Percentiles rank a stretch among this genome's conserved stretches.
phyloP scores from a whole-genome alignment of 2,329 filamentous ascomycete genomes.

The Annulohypoxylon truncatum region DNA sequence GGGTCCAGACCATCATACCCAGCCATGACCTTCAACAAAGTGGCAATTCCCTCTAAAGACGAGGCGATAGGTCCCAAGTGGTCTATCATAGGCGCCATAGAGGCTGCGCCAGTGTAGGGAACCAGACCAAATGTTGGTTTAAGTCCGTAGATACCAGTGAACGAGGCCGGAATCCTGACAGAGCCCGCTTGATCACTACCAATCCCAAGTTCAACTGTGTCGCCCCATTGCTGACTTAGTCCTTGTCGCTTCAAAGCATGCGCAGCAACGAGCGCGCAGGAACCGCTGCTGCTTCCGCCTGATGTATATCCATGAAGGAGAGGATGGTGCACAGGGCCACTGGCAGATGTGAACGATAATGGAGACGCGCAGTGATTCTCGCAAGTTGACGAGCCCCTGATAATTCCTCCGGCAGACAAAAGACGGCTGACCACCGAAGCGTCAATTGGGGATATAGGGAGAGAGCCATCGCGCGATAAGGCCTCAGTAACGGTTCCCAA shows the following conservation, averaged over 20 bases:
- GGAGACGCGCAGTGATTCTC: slow-evolving; percentile 40
- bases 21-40: slow-evolving; percentile 54
- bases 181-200: slow-evolving; percentile 51
- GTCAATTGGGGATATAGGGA: slow-evolving; percentile 34
- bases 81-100: slow-evolving; percentile 57
- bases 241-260: slow-evolving; percentile 6
- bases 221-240: background rate
- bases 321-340: slow-evolving; percentile 38
- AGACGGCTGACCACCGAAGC: slow-evolving; percentile 30
- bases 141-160: slow-evolving; percentile 51
- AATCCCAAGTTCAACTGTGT: slow-evolving; percentile 43
- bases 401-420: slow-evolving; percentile 31
- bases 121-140: slow-evolving; percentile 57
- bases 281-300: slow-evolving; percentile 48
- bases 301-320: slow-evolving; percentile 31
- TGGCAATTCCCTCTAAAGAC: slow-evolving; percentile 55
- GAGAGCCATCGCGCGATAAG: slow-evolving; percentile 24
- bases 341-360: slow-evolving; percentile 36
- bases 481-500: slow-evolving; percentile 33
- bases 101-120: slow-evolving; percentile 57
- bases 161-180: slow-evolving; percentile 49
- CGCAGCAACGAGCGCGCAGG: slow-evolving; percentile 46
- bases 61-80: slow-evolving; percentile 58
- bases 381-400: slow-evolving; percentile 38
- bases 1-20: slow-evolving; percentile 59